Evolutionary conservation across 345 rosid species (phyloP).

Genomic region (Excoecaria cochinchinensis): DNA sequence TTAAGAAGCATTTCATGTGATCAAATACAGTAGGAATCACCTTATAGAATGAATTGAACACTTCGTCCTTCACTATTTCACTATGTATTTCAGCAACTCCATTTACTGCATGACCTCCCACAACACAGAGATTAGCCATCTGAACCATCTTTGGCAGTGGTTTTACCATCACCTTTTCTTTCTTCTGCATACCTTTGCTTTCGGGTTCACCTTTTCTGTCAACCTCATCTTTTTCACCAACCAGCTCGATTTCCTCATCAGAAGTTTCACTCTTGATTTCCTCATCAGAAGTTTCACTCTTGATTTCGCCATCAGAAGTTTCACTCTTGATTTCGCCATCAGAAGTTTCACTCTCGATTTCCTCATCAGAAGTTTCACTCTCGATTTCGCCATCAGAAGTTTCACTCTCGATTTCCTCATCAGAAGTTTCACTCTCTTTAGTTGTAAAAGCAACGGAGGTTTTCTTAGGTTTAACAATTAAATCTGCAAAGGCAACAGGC

Average conservation of each 20-base stretch:
- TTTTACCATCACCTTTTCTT: conserved; percentile 38
- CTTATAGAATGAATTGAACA: conserved; percentile 63
- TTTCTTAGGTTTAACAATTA: conserved; percentile 53
- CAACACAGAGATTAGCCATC: conserved; percentile 63
- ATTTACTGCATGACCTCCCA: conserved; percentile 68
- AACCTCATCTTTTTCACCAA: conserved; percentile 27
- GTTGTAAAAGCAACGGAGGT: conserved; percentile 24
- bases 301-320: conserved; percentile 25
- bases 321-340: conserved; percentile 32
- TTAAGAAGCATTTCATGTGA: not conserved
- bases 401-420: conserved; percentile 34
- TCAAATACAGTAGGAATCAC: conserved; percentile 18
- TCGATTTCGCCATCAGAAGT: conserved; percentile 6
- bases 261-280: conserved; percentile 20
- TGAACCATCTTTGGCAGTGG: conserved; percentile 40
- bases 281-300: conserved; percentile 26
- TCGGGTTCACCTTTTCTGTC: conserved; percentile 8
- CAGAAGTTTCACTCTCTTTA: conserved; percentile 30
- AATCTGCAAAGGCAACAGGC: conserved; percentile 57
- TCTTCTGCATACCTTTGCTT: conserved; percentile 25
- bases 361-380: conserved; percentile 31
- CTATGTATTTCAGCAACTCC: conserved; percentile 85
- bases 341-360: conserved; percentile 26
- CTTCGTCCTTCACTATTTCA: conserved; percentile 70
- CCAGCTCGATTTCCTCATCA: conserved; percentile 27